phyloP scores from a whole-genome alignment of 768 basidiomycete species.

The Cyclocybe cylindracea region DNA sequence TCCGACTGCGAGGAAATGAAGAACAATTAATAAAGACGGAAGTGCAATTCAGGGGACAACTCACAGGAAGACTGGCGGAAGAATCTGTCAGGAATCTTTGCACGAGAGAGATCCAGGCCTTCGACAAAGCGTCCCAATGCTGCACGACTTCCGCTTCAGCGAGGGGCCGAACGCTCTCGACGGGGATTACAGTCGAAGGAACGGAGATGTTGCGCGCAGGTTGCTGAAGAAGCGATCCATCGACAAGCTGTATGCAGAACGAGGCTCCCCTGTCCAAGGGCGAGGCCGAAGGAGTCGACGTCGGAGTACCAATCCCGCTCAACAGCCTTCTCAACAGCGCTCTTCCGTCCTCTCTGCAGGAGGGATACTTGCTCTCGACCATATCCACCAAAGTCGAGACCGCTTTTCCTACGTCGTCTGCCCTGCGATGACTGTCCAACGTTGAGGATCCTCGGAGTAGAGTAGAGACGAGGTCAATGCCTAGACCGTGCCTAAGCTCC shows the following conservation, averaged over 20 bases:
- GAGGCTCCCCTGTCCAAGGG: background rate
- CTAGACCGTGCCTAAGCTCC: conserved; percentile 46
- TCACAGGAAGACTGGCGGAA: conserved; percentile 6
- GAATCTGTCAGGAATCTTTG: conserved; percentile 8
- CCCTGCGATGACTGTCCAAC: conserved; percentile 2
- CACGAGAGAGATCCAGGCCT: conserved; percentile 16
- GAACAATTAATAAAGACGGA: background rate
- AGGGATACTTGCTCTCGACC: background rate
- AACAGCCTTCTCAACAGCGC: conserved; percentile 27
- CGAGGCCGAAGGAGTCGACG: background rate
- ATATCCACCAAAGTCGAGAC: conserved; percentile 11
- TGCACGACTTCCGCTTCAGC: conserved; percentile 23
- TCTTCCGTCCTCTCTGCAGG: conserved; percentile 1
- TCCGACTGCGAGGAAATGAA: conserved; percentile 28
- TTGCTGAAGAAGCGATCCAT: conserved; percentile 33
- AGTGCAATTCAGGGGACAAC: background rate
- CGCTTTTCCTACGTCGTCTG: conserved; percentile 15
- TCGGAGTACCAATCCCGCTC: conserved; percentile 24
- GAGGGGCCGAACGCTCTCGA: conserved; percentile 16
- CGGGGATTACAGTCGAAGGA: background rate
- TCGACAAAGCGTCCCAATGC: conserved; percentile 23
- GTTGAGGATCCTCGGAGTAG: conserved; percentile 28
- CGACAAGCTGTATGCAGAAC: conserved; percentile 39
- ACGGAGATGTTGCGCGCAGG: conserved; percentile 3
- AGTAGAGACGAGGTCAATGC: conserved; percentile 36